These are phyloP conservation scores for Ophiostoma pallidulum DNA, from an alignment of 2,329 filamentous ascomycete species.

Conservation along the genomic window DNA sequence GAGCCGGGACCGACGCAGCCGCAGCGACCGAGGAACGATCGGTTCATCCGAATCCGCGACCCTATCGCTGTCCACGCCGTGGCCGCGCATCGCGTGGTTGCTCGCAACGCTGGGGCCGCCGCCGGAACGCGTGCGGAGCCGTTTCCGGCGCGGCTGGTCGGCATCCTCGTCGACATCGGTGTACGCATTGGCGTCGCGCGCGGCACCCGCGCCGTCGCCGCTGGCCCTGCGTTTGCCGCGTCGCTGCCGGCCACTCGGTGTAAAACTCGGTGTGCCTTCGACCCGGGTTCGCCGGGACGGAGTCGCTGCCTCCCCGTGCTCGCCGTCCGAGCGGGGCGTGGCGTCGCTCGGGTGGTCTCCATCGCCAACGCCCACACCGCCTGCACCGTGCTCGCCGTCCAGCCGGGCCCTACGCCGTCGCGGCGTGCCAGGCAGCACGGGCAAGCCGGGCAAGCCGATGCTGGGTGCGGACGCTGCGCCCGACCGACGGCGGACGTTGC, in stretches of 20 bases:
- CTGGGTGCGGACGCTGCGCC: too few species aligned
- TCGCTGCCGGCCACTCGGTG: neutral
- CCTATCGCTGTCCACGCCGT: neutral
- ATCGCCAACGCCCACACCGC: neutral
- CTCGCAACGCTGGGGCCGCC: neutral
- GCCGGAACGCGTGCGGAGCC: neutral
- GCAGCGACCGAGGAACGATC: neutral
- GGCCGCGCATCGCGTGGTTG: neutral
- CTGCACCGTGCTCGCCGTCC: neutral
- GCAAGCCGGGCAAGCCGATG: too few species aligned
- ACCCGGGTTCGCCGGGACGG: too few species aligned
- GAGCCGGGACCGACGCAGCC: neutral
- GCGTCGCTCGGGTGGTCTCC: too few species aligned
- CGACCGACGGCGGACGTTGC: neutral
- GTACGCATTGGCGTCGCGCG: neutral
- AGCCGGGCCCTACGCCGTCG: too few species aligned
- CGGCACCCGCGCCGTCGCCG: neutral
- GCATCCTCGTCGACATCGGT: conserved; percentile 2
- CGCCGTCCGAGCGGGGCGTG: too few species aligned
- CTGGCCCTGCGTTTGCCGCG: neutral
- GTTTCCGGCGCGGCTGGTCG: conserved; percentile 6
- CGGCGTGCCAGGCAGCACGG: too few species aligned
- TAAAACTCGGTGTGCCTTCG: too few species aligned
- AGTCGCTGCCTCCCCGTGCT: too few species aligned
- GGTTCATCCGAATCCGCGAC: conserved; percentile 1